Evolutionary conservation across 116 monocot genomes (phyloP).

Genomic region (Trichopus zeylanicus): DNA sequence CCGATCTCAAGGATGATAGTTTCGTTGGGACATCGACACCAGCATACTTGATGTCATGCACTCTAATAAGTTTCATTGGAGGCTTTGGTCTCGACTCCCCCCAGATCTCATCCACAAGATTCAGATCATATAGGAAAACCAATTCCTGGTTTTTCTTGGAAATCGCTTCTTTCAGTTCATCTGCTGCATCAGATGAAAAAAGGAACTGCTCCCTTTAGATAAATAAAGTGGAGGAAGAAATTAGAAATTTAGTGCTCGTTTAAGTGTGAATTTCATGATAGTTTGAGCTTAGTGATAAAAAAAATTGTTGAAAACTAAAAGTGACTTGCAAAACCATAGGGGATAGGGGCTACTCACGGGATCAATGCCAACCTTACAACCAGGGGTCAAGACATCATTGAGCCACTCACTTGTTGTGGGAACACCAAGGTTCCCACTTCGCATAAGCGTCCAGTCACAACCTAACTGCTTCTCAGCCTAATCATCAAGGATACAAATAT

Average conservation of each 20-base stretch:
- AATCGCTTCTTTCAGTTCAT: slow-evolving; percentile 69
- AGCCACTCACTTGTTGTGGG: slow-evolving; percentile 78
- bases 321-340: background rate
- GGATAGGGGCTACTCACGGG: slow-evolving; percentile 52
- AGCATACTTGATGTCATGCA: slow-evolving; percentile 91
- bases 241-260: background rate
- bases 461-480: slow-evolving; percentile 86
- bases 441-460: slow-evolving; percentile 66
- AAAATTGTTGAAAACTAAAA: background rate
- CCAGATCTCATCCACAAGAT: slow-evolving; percentile 89
- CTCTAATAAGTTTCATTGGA: slow-evolving; percentile 59
- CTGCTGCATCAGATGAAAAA: slow-evolving; percentile 83
- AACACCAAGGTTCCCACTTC: slow-evolving; percentile 77
- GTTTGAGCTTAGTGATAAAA: slow-evolving; percentile 2
- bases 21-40: slow-evolving; percentile 73
- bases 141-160: slow-evolving; percentile 75
- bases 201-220: slow-evolving; percentile 78
- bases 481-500: slow-evolving; percentile 7
- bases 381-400: slow-evolving; percentile 63
- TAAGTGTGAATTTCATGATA: background rate
- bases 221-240: slow-evolving; percentile 14
- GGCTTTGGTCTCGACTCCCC: slow-evolving; percentile 60
- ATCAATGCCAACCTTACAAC: slow-evolving; percentile 78
- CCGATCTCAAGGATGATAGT: slow-evolving; percentile 51
- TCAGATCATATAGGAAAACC: slow-evolving; percentile 66